Evolutionary conservation across 495 filamentous ascomycete species (phyloP).

Genomic region (Hypoxylon lienhwacheense): DNA sequence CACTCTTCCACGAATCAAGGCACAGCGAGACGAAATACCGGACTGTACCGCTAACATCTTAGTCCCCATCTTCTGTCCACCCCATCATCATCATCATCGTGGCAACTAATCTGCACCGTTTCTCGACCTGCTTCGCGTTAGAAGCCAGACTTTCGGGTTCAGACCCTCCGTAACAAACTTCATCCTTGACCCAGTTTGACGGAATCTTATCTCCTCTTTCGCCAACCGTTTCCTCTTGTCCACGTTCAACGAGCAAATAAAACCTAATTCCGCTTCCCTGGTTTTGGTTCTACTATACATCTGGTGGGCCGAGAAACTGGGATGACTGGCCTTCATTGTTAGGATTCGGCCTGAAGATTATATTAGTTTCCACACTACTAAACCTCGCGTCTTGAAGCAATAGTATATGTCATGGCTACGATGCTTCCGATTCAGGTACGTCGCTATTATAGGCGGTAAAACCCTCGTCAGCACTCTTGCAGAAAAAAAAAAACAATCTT

Average conservation of each 20-base stretch:
- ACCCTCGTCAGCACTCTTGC: slow-evolving; percentile 1
- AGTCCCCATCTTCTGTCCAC: slow-evolving; percentile 1
- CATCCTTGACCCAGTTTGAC: slow-evolving; percentile 29
- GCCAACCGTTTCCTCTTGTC: slow-evolving; percentile 13
- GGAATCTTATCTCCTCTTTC: slow-evolving; percentile 17
- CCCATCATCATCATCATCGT: slow-evolving; percentile 13
- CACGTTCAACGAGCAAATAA: slow-evolving; percentile 23
- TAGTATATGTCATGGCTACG: slow-evolving; percentile 6
- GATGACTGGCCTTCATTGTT: slow-evolving; percentile 8
- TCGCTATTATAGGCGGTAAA: slow-evolving; percentile 17
- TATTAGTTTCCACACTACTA: slow-evolving; percentile 11
- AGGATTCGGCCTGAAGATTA: slow-evolving; percentile 15
- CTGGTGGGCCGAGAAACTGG: slow-evolving; percentile 25
- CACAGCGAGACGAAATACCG: slow-evolving; percentile 16
- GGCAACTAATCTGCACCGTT: slow-evolving; percentile 14
- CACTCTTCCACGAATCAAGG: slow-evolving; percentile 18
- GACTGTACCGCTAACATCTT: slow-evolving; percentile 1
- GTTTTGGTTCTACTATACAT: slow-evolving; percentile 16
- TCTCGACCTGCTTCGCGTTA: slow-evolving; percentile 21
- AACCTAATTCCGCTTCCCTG: slow-evolving; percentile 22
- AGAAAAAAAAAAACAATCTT: neutral
- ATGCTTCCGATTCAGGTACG: slow-evolving; percentile 37
- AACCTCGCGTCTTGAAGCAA: neutral
- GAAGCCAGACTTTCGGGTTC: slow-evolving; percentile 33
- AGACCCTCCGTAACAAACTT: slow-evolving; percentile 29